These are phyloP conservation scores for Glebionis coronaria DNA, from an alignment of 129 eudicot genomes.

Conservation along the genomic window DNA sequence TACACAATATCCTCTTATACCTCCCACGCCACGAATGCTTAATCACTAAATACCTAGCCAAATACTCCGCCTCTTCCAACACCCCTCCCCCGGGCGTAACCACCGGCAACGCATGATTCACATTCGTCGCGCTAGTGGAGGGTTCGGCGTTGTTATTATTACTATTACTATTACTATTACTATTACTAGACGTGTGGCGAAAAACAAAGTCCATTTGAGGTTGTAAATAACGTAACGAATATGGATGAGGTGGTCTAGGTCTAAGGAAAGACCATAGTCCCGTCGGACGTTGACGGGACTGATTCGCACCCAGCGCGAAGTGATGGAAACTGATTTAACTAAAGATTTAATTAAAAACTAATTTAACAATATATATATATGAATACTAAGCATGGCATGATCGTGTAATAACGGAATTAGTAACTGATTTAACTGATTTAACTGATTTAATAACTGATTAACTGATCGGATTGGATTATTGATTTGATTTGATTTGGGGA, in stretches of 20 bases:
- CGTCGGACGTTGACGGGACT: conserved; percentile 81
- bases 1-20: conserved; percentile 81
- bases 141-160: conserved; percentile 35
- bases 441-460: no score
- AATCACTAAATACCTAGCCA: conserved; percentile 71
- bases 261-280: conserved; percentile 70
- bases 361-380: no score
- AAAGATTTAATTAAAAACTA: no score
- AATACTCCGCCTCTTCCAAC: conserved; percentile 81
- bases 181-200: conserved; percentile 53
- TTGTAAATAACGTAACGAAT: conserved; percentile 63
- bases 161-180: no score
- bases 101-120: no score
- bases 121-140: conserved; percentile 33
- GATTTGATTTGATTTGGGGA: no score
- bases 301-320: conserved; percentile 99
- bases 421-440: no score
- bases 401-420: background rate
- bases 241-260: conserved; percentile 60
- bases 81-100: no score
- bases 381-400: background rate
- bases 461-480: no score
- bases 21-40: conserved; percentile 99
- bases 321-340: no score
- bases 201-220: conserved; percentile 85